Evolutionary conservation across 2,329 filamentous ascomycete genomes (phyloP).

Genomic region (Fusarium domesticum): DNA sequence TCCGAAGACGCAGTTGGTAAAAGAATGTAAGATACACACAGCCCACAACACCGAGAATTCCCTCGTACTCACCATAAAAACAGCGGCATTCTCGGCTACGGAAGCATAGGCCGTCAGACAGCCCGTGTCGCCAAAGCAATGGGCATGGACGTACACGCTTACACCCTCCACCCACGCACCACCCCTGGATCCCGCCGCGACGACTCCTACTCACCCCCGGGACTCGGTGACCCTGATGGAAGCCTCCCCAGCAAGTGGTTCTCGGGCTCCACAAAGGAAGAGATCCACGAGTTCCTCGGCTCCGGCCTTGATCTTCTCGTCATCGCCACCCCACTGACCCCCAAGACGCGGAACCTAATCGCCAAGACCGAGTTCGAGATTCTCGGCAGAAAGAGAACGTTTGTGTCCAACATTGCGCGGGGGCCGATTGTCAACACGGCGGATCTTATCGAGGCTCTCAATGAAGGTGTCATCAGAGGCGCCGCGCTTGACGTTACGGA

Average conservation of each 20-base stretch:
- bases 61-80: neutral
- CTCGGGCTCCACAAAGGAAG: slow-evolving; percentile 41
- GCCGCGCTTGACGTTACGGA: slow-evolving; percentile 78
- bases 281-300: slow-evolving; percentile 49
- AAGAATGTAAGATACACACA: slow-evolving; percentile 50
- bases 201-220: slow-evolving; percentile 63
- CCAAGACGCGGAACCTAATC: slow-evolving; percentile 49
- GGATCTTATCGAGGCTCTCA: slow-evolving; percentile 61
- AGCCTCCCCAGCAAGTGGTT: slow-evolving; percentile 51
- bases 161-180: slow-evolving; percentile 66
- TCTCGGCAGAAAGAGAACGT: slow-evolving; percentile 48
- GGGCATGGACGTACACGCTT: slow-evolving; percentile 71
- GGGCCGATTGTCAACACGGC: slow-evolving; percentile 50
- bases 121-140: slow-evolving; percentile 59
- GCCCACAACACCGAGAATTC: too few species aligned
- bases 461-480: slow-evolving; percentile 47
- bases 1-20: slow-evolving; percentile 46
- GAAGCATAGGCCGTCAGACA: slow-evolving; percentile 51
- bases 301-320: slow-evolving; percentile 53
- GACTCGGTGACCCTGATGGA: slow-evolving; percentile 56
- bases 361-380: slow-evolving; percentile 48
- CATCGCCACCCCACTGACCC: slow-evolving; percentile 50
- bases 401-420: slow-evolving; percentile 69
- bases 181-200: slow-evolving; percentile 65
- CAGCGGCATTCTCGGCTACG: slow-evolving; percentile 54